Evolutionary conservation across 2,329 filamentous ascomycete species (phyloP).

Genomic region (Claviceps quebecensis): DNA sequence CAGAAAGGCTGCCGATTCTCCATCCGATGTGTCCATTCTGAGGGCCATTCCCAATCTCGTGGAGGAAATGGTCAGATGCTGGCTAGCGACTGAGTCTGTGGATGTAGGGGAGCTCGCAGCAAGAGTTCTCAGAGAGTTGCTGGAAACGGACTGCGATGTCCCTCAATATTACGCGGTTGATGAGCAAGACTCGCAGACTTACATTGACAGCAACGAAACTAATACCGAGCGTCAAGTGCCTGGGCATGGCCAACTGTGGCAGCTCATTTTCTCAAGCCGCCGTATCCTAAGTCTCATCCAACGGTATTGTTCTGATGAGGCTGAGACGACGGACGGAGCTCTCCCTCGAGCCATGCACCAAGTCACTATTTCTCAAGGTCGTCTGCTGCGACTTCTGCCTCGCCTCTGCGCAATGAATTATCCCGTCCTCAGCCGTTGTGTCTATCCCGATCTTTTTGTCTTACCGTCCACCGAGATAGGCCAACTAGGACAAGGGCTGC

Average conservation of each 20-base stretch:
- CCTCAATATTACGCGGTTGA: conserved; percentile 9
- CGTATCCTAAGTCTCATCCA: conserved; percentile 32
- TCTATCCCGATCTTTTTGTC: conserved; percentile 21
- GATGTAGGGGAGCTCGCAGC: conserved; percentile 41
- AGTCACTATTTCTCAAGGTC: conserved; percentile 36
- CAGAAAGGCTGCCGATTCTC: conserved; percentile 36
- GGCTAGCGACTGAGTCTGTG: conserved; percentile 39
- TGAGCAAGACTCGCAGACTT: not conserved
- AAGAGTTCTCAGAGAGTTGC: conserved; percentile 35
- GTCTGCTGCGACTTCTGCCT: conserved; percentile 36
- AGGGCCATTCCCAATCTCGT: conserved; percentile 35
- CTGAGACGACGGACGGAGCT: conserved; percentile 12
- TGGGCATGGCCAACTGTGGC: conserved; percentile 41
- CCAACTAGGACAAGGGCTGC: conserved; percentile 23
- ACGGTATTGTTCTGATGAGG: conserved; percentile 18
- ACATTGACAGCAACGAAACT: conserved; percentile 21
- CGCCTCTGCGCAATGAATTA: conserved; percentile 35
- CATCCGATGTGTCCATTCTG: conserved; percentile 35
- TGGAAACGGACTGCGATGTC: conserved; percentile 39
- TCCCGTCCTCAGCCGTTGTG: conserved; percentile 21
- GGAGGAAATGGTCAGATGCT: conserved; percentile 32
- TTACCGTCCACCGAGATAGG: conserved; percentile 10
- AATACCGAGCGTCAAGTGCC: conserved; percentile 22
- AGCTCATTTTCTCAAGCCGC: conserved; percentile 32
- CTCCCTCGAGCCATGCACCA: conserved; percentile 21